Base-by-base conservation (phyloP, 352 stramenopile genomes). In the Phytophthora kernoviae region DNA sequence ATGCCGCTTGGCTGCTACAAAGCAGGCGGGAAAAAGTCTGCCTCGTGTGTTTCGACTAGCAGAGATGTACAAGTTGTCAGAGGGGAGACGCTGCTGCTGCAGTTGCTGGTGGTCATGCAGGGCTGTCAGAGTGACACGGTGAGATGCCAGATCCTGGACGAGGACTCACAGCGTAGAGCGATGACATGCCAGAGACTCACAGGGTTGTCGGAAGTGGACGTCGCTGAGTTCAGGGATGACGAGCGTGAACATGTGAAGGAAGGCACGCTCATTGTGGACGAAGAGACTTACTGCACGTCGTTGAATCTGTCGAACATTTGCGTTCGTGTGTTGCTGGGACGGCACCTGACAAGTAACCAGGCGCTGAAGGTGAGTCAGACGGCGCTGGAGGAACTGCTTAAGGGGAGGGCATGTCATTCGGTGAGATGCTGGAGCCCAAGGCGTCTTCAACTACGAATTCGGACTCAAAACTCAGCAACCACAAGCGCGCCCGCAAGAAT, bases 191-290 rank as follows among this genome's bases (percentile, higher is more conserved):
- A 95, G 69, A 70, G 84, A 10, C 75, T 93, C 34, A 84, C 84
- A 2, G 73, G 79, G 14, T 79, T 94, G 46, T 94, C 86, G n/a
- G 88, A 96, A 69, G 81, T 95, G 26, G 88, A 96, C 50, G 70
- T 96, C 7, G 84, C 77, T 14, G 81, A 92, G 53, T 96, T 96
- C 45, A 73, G 90, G 22, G 87, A 96, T 49, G 80, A 92, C 58
- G 80, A 93, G 40, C 77, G 85, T 43, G 80, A 91, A 42, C 84
- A 95, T 56, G 87, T 96, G 43, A 93, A 93, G 65, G 88, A 96
- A 75, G 87, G 87, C 43, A 94, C 82, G 32, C 67, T 94, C 17
- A 72, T 94, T 54, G 82, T 93, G 15, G 84, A 94, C 41, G 77
- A 90, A 50, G 84, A 94, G 65, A 90, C 88, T 57, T 94, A 94